Evolutionary conservation across 2,329 filamentous ascomycete species (phyloP).

Genomic region (Hypoxylon rubiginosum): DNA sequence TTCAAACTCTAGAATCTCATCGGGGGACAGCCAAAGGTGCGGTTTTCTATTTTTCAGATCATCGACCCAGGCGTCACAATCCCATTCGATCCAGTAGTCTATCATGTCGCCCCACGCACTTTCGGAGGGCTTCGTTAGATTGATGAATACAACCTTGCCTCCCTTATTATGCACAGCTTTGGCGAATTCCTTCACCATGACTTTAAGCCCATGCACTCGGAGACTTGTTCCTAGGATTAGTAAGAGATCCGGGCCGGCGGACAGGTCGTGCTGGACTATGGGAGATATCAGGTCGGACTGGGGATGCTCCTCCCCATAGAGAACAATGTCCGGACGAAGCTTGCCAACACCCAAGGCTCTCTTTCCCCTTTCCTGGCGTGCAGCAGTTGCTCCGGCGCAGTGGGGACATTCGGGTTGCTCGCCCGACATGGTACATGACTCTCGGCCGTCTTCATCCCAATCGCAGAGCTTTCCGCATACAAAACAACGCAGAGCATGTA

Average conservation of each 20-base stretch:
- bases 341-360: conserved; percentile 76
- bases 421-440: conserved; percentile 70
- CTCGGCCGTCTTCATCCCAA: conserved; percentile 70
- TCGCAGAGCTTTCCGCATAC: conserved; percentile 69
- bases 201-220: conserved; percentile 78
- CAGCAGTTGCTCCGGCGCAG: conserved; percentile 73
- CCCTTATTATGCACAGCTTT: conserved; percentile 77
- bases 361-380: conserved; percentile 74
- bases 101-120: conserved; percentile 80
- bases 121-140: conserved; percentile 78
- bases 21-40: conserved; percentile 69
- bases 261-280: conserved; percentile 76
- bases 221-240: conserved; percentile 79
- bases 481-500: conserved; percentile 74
- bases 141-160: conserved; percentile 79
- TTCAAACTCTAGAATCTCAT: conserved; percentile 56
- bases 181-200: conserved; percentile 78
- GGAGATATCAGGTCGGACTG: conserved; percentile 76
- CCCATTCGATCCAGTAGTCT: conserved; percentile 81
- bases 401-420: conserved; percentile 76
- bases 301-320: conserved; percentile 81
- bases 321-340: conserved; percentile 78
- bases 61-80: conserved; percentile 79
- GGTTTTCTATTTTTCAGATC: conserved; percentile 72
- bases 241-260: conserved; percentile 74